These are phyloP conservation scores for Colletotrichum aenigma DNA, from an alignment of 2,329 filamentous ascomycete genomes.

Conservation along the genomic window DNA sequence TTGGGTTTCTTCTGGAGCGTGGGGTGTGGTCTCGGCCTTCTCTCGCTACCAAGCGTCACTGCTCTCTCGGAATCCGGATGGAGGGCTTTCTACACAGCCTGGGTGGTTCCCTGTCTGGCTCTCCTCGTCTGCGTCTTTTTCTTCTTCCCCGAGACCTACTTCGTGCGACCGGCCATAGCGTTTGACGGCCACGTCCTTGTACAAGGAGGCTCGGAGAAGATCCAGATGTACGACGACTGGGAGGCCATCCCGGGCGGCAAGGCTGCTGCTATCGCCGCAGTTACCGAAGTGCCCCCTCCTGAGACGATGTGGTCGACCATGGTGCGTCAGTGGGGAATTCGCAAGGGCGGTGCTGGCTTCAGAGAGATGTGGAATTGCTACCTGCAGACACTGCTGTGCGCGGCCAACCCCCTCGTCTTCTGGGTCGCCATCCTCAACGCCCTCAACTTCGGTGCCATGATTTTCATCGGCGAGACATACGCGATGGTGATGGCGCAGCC, in stretches of 20 bases:
- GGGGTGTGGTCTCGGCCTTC: constrained; percentile 27
- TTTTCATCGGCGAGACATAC: constrained; percentile 26
- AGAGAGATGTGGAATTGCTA: constrained; percentile 21
- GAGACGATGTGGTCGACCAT: constrained; percentile 6
- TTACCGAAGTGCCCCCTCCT: not conserved
- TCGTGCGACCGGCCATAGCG: constrained; percentile 42
- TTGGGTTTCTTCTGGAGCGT: constrained; percentile 38
- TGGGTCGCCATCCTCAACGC: constrained; percentile 29
- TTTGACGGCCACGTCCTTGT: constrained; percentile 43
- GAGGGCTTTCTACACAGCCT: constrained; percentile 35
- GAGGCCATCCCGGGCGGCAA: constrained; percentile 22
- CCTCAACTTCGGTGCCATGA: constrained; percentile 26
- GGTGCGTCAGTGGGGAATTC: constrained; percentile 1
- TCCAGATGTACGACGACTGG: constrained; percentile 38
- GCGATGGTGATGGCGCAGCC: constrained; percentile 18
- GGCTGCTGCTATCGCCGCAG: not conserved
- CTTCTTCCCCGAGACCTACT: constrained; percentile 42
- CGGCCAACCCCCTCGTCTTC: constrained; percentile 29
- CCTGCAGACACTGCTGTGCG: constrained; percentile 27
- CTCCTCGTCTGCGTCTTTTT: constrained; percentile 32
- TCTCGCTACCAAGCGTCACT: constrained; percentile 30
- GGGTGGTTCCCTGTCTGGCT: constrained; percentile 28
- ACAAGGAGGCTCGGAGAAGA: constrained; percentile 40
- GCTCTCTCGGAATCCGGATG: constrained; percentile 28
- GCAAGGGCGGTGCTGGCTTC: constrained; percentile 12